phyloP scores from a whole-genome alignment of 2,329 filamentous ascomycete species.

The Microcera coccophila region DNA sequence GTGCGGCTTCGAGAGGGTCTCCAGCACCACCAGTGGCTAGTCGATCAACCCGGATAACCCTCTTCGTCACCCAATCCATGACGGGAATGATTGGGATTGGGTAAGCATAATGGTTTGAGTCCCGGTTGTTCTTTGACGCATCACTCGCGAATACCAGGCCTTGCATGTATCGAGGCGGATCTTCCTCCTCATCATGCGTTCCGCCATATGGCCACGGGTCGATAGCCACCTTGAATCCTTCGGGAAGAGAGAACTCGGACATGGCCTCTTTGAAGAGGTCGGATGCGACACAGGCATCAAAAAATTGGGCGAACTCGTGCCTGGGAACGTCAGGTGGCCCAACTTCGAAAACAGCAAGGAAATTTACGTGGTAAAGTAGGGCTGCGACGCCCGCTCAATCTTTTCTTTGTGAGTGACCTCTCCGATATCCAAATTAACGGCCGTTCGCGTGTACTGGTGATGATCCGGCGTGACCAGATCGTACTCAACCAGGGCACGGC shows the following conservation, averaged over 20 bases:
- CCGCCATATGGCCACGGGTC: constrained; percentile 66
- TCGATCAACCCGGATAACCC: constrained; percentile 55
- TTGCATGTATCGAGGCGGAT: constrained; percentile 41
- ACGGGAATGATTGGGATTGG: constrained; percentile 58
- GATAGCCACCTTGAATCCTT: constrained; percentile 41
- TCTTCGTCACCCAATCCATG: constrained; percentile 53
- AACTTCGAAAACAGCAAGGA: neutral
- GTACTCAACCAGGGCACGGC: constrained; percentile 45
- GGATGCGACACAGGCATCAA: constrained; percentile 40
- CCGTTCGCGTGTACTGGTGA: constrained; percentile 33
- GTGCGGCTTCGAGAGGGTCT: constrained; percentile 41
- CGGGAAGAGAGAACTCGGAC: constrained; percentile 44
- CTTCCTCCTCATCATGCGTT: constrained; percentile 35
- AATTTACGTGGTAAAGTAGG: constrained; percentile 35
- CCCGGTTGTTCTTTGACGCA: constrained; percentile 40
- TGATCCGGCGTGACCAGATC: constrained; percentile 35
- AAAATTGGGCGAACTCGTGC: constrained; percentile 39
- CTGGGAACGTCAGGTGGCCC: constrained; percentile 17
- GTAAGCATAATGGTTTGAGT: constrained; percentile 61
- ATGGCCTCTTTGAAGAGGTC: constrained; percentile 45
- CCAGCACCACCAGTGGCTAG: constrained; percentile 46
- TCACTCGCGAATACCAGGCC: constrained; percentile 49
- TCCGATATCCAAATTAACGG: constrained; percentile 36
- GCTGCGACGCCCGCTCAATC: constrained; percentile 30
- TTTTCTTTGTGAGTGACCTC: constrained; percentile 26